These are phyloP conservation scores for Dothidotthia symphoricarpi DNA, from an alignment of 2,329 filamentous ascomycete species.

Conservation along the genomic window DNA sequence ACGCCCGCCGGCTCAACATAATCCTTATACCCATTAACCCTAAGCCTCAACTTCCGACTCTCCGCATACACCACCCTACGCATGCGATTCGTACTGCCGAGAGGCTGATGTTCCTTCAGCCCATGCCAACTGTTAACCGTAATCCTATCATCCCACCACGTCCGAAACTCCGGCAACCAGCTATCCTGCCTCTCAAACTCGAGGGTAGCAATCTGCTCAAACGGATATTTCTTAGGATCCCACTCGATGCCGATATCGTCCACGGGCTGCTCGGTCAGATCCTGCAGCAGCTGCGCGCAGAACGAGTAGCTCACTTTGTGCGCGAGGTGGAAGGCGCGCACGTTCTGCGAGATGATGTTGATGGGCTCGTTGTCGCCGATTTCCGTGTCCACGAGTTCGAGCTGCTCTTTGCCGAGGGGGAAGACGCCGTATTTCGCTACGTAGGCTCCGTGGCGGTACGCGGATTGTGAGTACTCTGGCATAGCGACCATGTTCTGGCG, in stretches of 20 bases:
- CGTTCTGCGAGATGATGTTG: conserved; percentile 25
- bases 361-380: conserved; percentile 27
- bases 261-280: conserved; percentile 47
- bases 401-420: conserved; percentile 44
- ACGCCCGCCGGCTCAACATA: conserved; percentile 42
- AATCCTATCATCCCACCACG: conserved; percentile 44
- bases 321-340: conserved; percentile 17
- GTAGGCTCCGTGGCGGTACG: conserved; percentile 51
- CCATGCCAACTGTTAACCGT: conserved; percentile 45
- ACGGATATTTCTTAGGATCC: conserved; percentile 51
- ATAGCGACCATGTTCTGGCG: conserved; percentile 29
- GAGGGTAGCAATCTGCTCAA: conserved; percentile 47
- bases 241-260: conserved; percentile 42
- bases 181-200: conserved; percentile 44
- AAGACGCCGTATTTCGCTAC: conserved; percentile 51
- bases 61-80: conserved; percentile 44
- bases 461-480: conserved; percentile 49
- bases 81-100: conserved; percentile 45
- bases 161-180: conserved; percentile 43
- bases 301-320: conserved; percentile 35
- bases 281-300: conserved; percentile 49
- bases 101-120: conserved; percentile 40
- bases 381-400: conserved; percentile 41
- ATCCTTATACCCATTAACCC: conserved; percentile 43
- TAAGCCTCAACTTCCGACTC: conserved; percentile 41